Evolutionary conservation across 495 filamentous ascomycete genomes (phyloP).

Genomic region (Neurospora terricola): DNA sequence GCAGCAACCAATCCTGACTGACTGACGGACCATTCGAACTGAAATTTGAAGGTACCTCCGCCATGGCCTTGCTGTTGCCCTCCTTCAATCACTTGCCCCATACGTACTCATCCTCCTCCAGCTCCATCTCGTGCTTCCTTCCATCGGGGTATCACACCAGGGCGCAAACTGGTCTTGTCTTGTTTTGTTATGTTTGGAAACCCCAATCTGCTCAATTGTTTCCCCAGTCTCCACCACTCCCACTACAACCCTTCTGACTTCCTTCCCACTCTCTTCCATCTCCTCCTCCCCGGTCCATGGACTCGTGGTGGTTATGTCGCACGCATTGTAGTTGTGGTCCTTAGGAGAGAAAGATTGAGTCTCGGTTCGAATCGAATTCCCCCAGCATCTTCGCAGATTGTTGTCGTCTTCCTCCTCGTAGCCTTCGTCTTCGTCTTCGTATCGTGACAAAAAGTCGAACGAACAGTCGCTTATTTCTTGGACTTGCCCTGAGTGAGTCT

Average conservation of each 20-base stretch:
- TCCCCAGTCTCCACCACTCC: neutral
- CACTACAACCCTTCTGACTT: neutral
- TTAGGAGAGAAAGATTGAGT: too few relatives aligned
- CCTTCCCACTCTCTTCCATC: neutral
- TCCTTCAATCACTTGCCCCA: too few relatives aligned
- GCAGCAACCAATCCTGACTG: neutral
- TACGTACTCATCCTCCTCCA: neutral
- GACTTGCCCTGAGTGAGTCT: slow-evolving; percentile 53
- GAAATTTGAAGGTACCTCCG: too few relatives aligned
- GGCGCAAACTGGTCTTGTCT: neutral
- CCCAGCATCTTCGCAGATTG: too few relatives aligned
- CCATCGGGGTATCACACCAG: neutral
- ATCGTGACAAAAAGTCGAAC: neutral
- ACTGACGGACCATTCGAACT: neutral
- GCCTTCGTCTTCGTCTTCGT: neutral
- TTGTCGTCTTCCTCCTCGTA: neutral
- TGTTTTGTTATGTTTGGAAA: neutral
- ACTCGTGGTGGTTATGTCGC: too few relatives aligned
- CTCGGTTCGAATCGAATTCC: too few relatives aligned
- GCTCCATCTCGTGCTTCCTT: neutral
- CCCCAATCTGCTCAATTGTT: neutral
- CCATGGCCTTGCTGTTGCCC: neutral
- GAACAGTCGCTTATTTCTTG: slow-evolving; percentile 48
- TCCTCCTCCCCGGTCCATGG: neutral
- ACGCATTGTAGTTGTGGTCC: neutral